Conservation (phyloP, 2,329 filamentous ascomycete genomes). For the Scorias spongiosa region DNA sequence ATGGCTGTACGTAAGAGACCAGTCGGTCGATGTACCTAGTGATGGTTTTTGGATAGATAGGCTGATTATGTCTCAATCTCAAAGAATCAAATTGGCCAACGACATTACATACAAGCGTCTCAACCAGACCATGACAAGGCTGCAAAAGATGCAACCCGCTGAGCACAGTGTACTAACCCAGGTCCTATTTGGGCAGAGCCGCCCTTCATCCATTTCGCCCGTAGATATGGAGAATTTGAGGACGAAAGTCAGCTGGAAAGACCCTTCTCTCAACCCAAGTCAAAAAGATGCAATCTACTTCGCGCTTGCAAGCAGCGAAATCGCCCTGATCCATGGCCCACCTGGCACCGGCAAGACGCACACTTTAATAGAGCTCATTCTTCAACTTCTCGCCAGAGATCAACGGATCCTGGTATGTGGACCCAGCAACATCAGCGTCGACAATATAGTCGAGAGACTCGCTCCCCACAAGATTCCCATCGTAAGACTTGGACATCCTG, state of each 20-base stretch:
- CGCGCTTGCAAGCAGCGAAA: constrained; percentile 63
- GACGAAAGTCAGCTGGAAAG: constrained; percentile 35
- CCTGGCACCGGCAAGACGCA: constrained; percentile 96
- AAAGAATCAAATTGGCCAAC: constrained; percentile 49
- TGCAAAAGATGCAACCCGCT: constrained; percentile 39
- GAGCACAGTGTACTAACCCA: constrained; percentile 44
- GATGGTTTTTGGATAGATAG: constrained; percentile 1
- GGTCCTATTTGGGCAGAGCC: constrained; percentile 44
- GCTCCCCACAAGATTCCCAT: constrained; percentile 74
- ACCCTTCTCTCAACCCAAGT: constrained; percentile 43
- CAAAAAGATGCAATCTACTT: constrained; percentile 58
- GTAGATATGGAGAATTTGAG: constrained; percentile 24
- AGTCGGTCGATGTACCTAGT: not conserved
- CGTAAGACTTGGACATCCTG: constrained; percentile 81
- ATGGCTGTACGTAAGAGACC: constrained; percentile 41
- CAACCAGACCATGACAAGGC: constrained; percentile 46
- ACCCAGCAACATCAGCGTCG: constrained; percentile 90
- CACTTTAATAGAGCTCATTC: constrained; percentile 83
- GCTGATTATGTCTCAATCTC: constrained; percentile 19
- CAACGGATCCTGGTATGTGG: constrained; percentile 81
- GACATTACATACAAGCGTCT: constrained; percentile 52
- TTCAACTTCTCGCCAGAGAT: constrained; percentile 66
- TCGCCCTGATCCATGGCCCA: constrained; percentile 85
- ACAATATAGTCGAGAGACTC: constrained; percentile 92
- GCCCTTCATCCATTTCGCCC: constrained; percentile 33